Conservation (phyloP, 768 basidiomycete species). For the Tephrocybe sp. region DNA sequence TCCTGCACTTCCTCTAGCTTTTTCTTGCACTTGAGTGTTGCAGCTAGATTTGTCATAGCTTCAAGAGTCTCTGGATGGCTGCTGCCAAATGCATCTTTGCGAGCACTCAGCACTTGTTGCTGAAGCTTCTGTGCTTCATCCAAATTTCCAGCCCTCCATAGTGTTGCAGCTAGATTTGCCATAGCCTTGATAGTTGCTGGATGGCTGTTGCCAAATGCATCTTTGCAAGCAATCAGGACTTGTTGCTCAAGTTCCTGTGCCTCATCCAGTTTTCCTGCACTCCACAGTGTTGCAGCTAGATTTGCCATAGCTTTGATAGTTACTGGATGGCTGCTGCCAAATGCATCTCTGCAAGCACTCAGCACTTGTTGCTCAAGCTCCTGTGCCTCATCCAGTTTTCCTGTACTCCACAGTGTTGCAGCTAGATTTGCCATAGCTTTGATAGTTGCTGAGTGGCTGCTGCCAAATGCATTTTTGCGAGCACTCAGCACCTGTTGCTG, state of each 20-base stretch:
- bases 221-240: no score
- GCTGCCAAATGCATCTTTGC: no score
- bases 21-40: no score
- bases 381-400: not conserved
- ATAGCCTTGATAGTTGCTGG: no score
- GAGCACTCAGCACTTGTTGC: no score
- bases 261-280: not conserved
- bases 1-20: no score
- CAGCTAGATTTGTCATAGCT: no score
- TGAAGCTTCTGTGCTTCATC: no score
- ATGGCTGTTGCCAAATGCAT: not conserved
- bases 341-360: not conserved
- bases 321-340: not conserved
- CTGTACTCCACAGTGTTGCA: not conserved
- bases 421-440: not conserved
- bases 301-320: not conserved
- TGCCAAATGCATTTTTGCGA: not conserved
- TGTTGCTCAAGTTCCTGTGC: not conserved
- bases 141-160: no score
- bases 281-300: not conserved
- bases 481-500: not conserved
- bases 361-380: not conserved
- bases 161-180: no score
- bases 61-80: no score
- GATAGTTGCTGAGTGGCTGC: not conserved